A percentile compares a stretch with the other conserved stretches of the same genome.
Conservation (phyloP, 331 rosid genomes). For the Rosa hybrid region DNA sequence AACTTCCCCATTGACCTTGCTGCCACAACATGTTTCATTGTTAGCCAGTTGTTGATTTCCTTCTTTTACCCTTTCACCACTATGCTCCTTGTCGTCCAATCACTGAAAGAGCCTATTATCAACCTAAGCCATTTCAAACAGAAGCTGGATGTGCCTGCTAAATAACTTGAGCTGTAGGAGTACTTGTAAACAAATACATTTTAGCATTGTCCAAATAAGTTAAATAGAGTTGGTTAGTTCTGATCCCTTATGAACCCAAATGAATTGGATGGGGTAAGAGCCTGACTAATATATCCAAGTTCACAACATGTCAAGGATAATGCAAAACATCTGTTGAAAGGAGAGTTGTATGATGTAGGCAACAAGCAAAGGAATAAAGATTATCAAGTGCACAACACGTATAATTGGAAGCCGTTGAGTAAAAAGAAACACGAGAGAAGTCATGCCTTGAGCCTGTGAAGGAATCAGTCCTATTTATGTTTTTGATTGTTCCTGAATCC, state of each 20-base stretch:
- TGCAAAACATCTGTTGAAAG: neutral
- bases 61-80: neutral
- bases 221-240: neutral
- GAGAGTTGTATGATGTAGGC: neutral
- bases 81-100: neutral
- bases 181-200: neutral
- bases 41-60: neutral
- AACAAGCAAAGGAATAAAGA: neutral
- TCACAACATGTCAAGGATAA: neutral
- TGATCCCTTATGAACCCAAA: neutral
- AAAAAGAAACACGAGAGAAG: too few relatives aligned
- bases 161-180: neutral
- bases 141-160: neutral
- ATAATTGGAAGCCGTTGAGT: too few relatives aligned
- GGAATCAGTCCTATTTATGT: neutral
- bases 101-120: neutral
- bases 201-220: neutral
- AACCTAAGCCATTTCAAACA: neutral
- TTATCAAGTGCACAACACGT: neutral
- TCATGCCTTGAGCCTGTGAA: neutral
- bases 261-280: neutral
- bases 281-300: neutral
- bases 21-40: neutral
- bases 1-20: neutral
- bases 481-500: neutral